Evolutionary conservation across 768 basidiomycete species (phyloP).

Genomic region (Tricholoma hemisulphureum): DNA sequence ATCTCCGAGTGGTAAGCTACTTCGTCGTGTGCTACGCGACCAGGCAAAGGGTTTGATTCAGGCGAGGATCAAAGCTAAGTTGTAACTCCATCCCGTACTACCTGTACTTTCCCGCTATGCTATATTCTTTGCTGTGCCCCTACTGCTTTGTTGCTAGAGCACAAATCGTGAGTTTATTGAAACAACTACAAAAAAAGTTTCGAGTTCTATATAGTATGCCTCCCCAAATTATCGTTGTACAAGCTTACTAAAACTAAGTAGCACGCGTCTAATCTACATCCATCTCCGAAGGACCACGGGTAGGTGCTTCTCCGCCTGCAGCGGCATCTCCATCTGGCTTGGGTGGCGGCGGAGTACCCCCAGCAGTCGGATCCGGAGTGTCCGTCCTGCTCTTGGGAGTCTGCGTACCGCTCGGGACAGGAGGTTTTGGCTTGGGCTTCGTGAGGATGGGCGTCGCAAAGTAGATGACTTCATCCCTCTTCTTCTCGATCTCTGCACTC

Average conservation of each 20-base stretch:
- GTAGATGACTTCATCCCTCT: constrained; percentile 89
- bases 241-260: constrained; percentile 1
- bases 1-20: constrained; percentile 60
- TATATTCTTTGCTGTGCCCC: too few relatives aligned
- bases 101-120: too few relatives aligned
- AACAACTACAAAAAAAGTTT: constrained; percentile 13
- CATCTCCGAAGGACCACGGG: constrained; percentile 67
- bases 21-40: constrained; percentile 51
- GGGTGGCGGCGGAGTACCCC: constrained; percentile 27
- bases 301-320: constrained; percentile 31
- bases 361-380: constrained; percentile 50
- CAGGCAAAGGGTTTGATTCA: constrained; percentile 33
- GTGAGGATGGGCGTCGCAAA: constrained; percentile 88
- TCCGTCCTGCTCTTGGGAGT: constrained; percentile 68
- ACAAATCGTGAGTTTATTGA: constrained; percentile 2
- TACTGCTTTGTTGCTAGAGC: neutral
- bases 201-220: constrained; percentile 17
- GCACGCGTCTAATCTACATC: constrained; percentile 68
- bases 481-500: constrained; percentile 81
- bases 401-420: constrained; percentile 60
- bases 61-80: constrained; percentile 8
- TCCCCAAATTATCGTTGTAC: constrained; percentile 18
- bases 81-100: too few relatives aligned
- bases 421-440: constrained; percentile 88
- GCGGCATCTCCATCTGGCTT: constrained; percentile 6